Conservation (phyloP, 2,329 filamentous ascomycete species). For the Fusarium bulbicola region DNA sequence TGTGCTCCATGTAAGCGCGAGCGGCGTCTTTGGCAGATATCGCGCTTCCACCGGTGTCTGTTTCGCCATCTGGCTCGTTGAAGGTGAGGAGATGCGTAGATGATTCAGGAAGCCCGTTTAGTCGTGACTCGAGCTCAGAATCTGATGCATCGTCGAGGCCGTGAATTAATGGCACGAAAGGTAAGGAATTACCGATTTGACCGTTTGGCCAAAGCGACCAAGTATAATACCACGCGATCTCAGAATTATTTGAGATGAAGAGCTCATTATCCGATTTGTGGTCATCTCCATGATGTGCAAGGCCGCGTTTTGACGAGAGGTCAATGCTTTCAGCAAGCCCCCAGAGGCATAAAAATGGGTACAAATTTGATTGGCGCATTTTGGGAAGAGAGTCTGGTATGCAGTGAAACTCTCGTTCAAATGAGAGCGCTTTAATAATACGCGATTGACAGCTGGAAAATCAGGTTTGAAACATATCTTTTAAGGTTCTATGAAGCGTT, state of each 20-base stretch:
- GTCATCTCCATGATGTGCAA: constrained; percentile 39
- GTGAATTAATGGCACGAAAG: constrained; percentile 52
- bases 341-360: not conserved
- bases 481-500: not conserved
- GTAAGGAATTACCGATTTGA: constrained; percentile 38
- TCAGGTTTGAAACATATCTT: constrained; percentile 19
- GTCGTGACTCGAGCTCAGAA: constrained; percentile 36
- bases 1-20: constrained; percentile 48
- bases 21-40: constrained; percentile 53
- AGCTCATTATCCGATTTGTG: constrained; percentile 47
- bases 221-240: constrained; percentile 55
- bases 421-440: not conserved
- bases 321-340: constrained; percentile 10
- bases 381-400: not conserved
- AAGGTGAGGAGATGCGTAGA: constrained; percentile 53
- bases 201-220: constrained; percentile 49
- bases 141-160: constrained; percentile 47
- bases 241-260: constrained; percentile 48
- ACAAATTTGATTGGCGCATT: constrained; percentile 13
- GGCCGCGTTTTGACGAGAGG: constrained; percentile 35
- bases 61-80: constrained; percentile 55
- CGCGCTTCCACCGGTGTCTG: constrained; percentile 50
- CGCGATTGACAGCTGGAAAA: not conserved
- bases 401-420: not conserved
- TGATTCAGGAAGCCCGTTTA: constrained; percentile 44